phyloP scores from a whole-genome alignment of 2,329 filamentous ascomycete species.

The Parasarocladium wereldwijsianum region DNA sequence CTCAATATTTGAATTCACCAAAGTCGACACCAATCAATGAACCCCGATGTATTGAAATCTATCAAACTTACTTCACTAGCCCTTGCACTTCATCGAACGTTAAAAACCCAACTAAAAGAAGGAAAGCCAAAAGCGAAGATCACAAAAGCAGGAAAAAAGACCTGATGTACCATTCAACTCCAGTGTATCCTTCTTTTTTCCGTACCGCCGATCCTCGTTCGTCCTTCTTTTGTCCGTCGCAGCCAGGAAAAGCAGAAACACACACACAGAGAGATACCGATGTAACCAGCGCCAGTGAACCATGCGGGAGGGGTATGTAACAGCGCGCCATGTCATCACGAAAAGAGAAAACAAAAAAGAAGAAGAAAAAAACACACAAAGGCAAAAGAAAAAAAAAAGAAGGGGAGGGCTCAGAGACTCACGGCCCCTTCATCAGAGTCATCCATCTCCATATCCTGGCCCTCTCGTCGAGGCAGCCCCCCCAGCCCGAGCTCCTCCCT shows the following conservation, averaged over 20 bases:
- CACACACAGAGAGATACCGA: no score
- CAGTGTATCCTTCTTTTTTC: no score
- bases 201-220: no score
- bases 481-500: constrained; percentile 35
- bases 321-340: no score
- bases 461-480: constrained; percentile 9
- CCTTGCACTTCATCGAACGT: no score
- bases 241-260: neutral
- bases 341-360: constrained; percentile 7
- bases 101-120: neutral
- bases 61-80: no score
- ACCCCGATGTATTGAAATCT: no score
- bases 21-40: no score
- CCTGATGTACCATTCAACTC: no score
- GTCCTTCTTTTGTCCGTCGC: no score
- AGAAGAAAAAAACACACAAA: constrained; percentile 6
- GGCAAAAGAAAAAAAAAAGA: constrained; percentile 8
- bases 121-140: neutral
- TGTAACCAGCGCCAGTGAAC: no score
- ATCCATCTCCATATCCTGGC: constrained; percentile 10
- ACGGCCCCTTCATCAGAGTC: constrained; percentile 18
- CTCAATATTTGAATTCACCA: no score
- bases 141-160: neutral
- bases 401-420: constrained; percentile 13
- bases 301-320: neutral